phyloP scores from a whole-genome alignment of 2,329 filamentous ascomycete genomes.

The Shiraia bambusicola region DNA sequence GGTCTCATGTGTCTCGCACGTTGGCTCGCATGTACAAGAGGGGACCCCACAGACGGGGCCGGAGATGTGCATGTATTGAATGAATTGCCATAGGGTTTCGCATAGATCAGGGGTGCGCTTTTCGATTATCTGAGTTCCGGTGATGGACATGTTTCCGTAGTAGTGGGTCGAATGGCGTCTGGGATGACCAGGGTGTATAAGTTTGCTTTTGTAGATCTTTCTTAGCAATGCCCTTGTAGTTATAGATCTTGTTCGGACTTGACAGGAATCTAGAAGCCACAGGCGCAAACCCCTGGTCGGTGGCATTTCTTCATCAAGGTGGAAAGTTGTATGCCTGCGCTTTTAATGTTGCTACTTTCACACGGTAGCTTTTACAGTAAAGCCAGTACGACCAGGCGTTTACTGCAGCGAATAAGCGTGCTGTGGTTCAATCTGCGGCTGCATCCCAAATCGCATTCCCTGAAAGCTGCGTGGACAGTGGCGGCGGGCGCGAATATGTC shows the following conservation, averaged over 20 bases:
- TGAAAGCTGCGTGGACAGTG: no score
- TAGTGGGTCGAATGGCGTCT: not conserved
- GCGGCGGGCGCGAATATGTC: no score
- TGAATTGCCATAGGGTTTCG: not conserved
- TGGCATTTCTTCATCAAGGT: not conserved
- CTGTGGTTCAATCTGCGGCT: not conserved
- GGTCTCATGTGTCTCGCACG: no score
- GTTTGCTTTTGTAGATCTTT: not conserved
- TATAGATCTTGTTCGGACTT: not conserved
- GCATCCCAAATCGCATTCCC: no score
- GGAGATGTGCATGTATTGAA: not conserved
- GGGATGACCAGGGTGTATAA: not conserved
- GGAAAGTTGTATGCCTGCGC: no score
- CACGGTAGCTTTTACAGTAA: not conserved
- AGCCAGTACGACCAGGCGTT: not conserved
- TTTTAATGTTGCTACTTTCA: not conserved
- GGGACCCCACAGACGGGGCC: not conserved
- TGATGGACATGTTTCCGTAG: not conserved
- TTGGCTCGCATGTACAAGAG: no score
- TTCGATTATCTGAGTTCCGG: conserved; percentile 1
- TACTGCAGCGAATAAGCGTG: not conserved
- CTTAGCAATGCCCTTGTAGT: not conserved
- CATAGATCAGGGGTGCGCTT: not conserved
- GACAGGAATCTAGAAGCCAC: not conserved
- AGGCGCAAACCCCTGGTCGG: not conserved